A percentile compares a stretch with the other conserved stretches of the same genome.
Conservation (phyloP, 768 basidiomycete species). For the Leccinum disarticulatum region DNA sequence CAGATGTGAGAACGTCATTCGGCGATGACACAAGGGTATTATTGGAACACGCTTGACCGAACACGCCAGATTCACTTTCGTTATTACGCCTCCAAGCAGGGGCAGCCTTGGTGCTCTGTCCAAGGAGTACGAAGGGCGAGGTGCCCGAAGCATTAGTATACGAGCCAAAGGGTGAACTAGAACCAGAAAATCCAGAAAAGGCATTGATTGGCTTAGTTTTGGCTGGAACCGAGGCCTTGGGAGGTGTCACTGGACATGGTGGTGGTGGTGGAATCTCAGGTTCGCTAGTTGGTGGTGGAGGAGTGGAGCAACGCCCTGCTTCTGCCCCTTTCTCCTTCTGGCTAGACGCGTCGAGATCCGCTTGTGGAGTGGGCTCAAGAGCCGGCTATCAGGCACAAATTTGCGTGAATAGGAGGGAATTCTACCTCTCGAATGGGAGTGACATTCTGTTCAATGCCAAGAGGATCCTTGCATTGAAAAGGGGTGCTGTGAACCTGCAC, state of each 20-base stretch:
- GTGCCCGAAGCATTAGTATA: constrained; percentile 26
- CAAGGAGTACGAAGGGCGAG: constrained; percentile 25
- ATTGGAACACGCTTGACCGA: constrained; percentile 2
- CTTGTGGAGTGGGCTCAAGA: constrained; percentile 14
- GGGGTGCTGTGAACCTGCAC: constrained; percentile 12
- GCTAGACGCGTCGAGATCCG: not conserved
- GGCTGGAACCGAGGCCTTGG: constrained; percentile 9
- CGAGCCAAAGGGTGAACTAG: constrained; percentile 36
- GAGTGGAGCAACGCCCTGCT: constrained; percentile 12
- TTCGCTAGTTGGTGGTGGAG: constrained; percentile 8
- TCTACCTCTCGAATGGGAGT: constrained; percentile 19
- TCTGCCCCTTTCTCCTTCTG: constrained; percentile 14
- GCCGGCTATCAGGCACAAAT: constrained; percentile 10
- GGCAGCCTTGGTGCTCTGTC: constrained; percentile 13
- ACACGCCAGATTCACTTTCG: constrained; percentile 9
- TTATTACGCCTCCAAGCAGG: constrained; percentile 30
- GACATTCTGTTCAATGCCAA: not conserved
- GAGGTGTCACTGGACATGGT: constrained; percentile 14
- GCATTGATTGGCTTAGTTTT: constrained; percentile 22
- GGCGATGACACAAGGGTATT: constrained; percentile 20
- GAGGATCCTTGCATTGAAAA: not conserved
- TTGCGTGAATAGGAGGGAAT: not conserved
- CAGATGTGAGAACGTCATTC: constrained; percentile 14
- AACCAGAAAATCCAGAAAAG: constrained; percentile 41
- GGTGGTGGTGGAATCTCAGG: constrained; percentile 8